A percentile compares a stretch with the other conserved stretches of the same genome.
phyloP scores from a whole-genome alignment of 1,139 yeast genomes.

The Pichia sp. region DNA sequence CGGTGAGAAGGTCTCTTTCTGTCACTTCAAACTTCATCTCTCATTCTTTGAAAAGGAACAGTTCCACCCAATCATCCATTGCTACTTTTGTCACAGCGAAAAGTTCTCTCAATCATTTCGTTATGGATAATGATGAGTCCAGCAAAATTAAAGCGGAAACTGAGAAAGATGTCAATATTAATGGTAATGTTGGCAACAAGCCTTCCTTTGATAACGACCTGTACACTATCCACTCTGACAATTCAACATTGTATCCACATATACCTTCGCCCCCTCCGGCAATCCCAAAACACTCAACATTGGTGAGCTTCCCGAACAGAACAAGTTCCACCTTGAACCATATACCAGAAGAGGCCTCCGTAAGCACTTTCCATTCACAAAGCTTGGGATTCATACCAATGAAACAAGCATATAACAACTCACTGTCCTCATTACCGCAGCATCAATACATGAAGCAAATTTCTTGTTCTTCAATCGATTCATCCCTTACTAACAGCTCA shows the following conservation, averaged over 20 bases:
- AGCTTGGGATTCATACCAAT: slow-evolving; percentile 13
- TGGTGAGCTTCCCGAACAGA: slow-evolving; percentile 12
- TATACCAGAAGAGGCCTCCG: slow-evolving; percentile 24
- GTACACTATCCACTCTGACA: slow-evolving; percentile 6
- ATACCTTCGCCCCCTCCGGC: slow-evolving; percentile 14
- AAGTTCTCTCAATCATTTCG: slow-evolving; percentile 9
- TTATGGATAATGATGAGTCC: not conserved
- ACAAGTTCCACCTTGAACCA: slow-evolving; percentile 19
- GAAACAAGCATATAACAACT: slow-evolving; percentile 6
- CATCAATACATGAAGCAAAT: slow-evolving; percentile 14
- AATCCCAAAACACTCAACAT: slow-evolving; percentile 17
- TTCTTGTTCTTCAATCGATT: slow-evolving; percentile 4
- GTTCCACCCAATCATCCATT: slow-evolving; percentile 30
- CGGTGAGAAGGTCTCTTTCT: slow-evolving; percentile 27
- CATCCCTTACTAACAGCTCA: slow-evolving; percentile 7
- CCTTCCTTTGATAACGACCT: slow-evolving; percentile 13
- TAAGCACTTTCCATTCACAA: slow-evolving; percentile 17
- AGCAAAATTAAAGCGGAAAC: not conserved
- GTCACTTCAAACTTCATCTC: slow-evolving; percentile 26
- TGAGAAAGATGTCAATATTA: not conserved
- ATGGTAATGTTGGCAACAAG: slow-evolving; percentile 4
- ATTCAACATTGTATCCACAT: not conserved
- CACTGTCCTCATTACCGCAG: slow-evolving; percentile 9
- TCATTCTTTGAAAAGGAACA: slow-evolving; percentile 25
- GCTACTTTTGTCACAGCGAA: slow-evolving; percentile 26